Evolutionary conservation across 2,329 filamentous ascomycete species (phyloP).

Genomic region (Aaosphaeria arxii): DNA sequence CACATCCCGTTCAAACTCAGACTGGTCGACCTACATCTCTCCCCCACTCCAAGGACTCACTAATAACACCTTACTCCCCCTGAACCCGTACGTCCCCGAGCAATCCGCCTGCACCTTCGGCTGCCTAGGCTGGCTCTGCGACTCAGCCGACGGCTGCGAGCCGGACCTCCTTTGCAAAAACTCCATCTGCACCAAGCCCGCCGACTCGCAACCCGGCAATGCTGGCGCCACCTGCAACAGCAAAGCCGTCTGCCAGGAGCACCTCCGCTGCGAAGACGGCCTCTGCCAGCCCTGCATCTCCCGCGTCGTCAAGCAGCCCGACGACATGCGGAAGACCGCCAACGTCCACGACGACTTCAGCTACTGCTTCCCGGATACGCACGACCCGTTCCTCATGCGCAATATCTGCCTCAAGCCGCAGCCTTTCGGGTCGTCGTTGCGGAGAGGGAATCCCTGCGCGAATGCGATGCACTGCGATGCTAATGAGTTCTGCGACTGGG

Average conservation of each 20-base stretch:
- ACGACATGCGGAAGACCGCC: slow-evolving; percentile 1
- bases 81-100: slow-evolving; percentile 30
- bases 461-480: slow-evolving; percentile 21
- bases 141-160: slow-evolving; percentile 21
- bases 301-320: slow-evolving; percentile 12
- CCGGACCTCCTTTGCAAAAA: slow-evolving; percentile 31
- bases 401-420: slow-evolving; percentile 1
- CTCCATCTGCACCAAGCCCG: slow-evolving; percentile 21
- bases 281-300: slow-evolving; percentile 18
- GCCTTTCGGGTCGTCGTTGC: slow-evolving; percentile 1
- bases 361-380: slow-evolving; percentile 16
- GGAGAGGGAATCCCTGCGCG: slow-evolving; percentile 20
- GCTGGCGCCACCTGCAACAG: slow-evolving; percentile 22
- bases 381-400: slow-evolving; percentile 10
- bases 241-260: slow-evolving; percentile 25
- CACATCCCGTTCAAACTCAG: slow-evolving; percentile 25
- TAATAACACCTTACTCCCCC: slow-evolving; percentile 13
- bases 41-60: slow-evolving; percentile 15
- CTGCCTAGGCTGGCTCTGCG: slow-evolving; percentile 29
- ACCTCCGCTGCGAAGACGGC: slow-evolving; percentile 18
- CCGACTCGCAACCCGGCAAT: slow-evolving; percentile 20
- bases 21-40: slow-evolving; percentile 27
- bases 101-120: slow-evolving; percentile 28
- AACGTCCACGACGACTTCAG: slow-evolving; percentile 3
- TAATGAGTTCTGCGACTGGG: slow-evolving; percentile 27